Evolutionary conservation across 2,329 filamentous ascomycete genomes (phyloP), one percentile per base, ranked within the genome.

Genomic region (Chaetomium sp.): DNA sequence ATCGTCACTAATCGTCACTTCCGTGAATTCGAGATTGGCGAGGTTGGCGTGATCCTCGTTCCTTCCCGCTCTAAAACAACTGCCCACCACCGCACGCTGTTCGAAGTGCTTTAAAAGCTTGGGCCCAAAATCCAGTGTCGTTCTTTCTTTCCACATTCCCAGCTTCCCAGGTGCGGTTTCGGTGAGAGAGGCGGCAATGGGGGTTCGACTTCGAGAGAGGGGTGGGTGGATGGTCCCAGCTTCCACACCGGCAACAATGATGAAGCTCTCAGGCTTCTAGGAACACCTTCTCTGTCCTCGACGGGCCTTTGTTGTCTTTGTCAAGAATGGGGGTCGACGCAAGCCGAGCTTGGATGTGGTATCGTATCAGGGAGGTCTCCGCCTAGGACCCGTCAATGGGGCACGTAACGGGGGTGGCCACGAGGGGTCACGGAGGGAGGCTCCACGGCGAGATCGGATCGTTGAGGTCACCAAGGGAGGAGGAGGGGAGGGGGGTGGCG

Each of bases 401-500:
- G 35, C 54, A 50, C 12, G 62, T 62, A 62, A 56, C 54, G 35
- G 51, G 59, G 58, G 47, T 42, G 63, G 45, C 62, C 55, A 60
- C 54, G 60, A 59, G 60, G 38, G 62, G 58, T 60, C 56, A 63
- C 53, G 51, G 64, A 58, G 47, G 62, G 57, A n/a, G 13, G 47
- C 45, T 55, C 53, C 60, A 60, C 57, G 57, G 61, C 50, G 61
- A 67, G 64, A 67, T 64, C 51, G 57, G 57, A 65, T 60, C 55
- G 55, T 38, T 59, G 42, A 33, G 50, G 35, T 45, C 54, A 60
- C 19, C 31, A 57, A 57, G 63, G 59, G 35, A 59, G 47, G 29
- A 9, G 50, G 58, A 23, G 33, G 50, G 31, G 62, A 47, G 12
- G 56, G 50, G 21, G 57, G 35, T 29, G 51, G 33, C 21, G 21